Base-by-base conservation (phyloP, 345 rosid genomes). In the Murraya koenigii region DNA sequence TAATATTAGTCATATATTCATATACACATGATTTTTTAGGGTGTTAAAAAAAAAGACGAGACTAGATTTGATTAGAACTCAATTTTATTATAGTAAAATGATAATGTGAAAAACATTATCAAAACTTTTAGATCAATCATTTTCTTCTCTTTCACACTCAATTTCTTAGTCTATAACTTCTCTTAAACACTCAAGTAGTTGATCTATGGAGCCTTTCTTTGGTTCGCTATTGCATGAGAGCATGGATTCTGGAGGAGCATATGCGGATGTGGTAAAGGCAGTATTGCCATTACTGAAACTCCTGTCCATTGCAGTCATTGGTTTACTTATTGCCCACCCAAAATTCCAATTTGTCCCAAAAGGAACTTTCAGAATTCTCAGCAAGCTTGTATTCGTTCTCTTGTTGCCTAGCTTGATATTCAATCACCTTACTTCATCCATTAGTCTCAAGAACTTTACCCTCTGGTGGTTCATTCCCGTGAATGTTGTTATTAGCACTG, bases 401-500 rank as follows among this genome's bases (percentile, higher is more conserved):
- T 79, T 85, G 75, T 67, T 84, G 58, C 90, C 88, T 1, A 85
- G 88, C 41, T 55, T 87, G 61, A 87, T 87, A 15, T 82, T 87
- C 86, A 82, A 81, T 32, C 1, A 79, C 54, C 80, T 87, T 0
- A 86, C 82, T 36, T 82, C 74, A 25, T 62, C 80, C 49, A 78
- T 84, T 9, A 66, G 71, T 69, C 78, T 82, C 23, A 0, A 72
- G 2, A 75, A 84, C 6, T 49, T 82, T 44, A 3, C 69, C 13
- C 59, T n/a, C 3, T 84, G 88, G 90, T 85, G 90, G 87, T 87
- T 87, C 79, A 82, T 85, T 61, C 88, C 88, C 0, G 73, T 85
- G 2, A 87, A 84, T 30, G 80, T 79, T 4, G 35, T 87, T 25
- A 67, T 84, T 14, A 84, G 86, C 11, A 85, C 85, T 2, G 74